phyloP scores from a whole-genome alignment of 306 rosid species.

The Comarum palustre region DNA sequence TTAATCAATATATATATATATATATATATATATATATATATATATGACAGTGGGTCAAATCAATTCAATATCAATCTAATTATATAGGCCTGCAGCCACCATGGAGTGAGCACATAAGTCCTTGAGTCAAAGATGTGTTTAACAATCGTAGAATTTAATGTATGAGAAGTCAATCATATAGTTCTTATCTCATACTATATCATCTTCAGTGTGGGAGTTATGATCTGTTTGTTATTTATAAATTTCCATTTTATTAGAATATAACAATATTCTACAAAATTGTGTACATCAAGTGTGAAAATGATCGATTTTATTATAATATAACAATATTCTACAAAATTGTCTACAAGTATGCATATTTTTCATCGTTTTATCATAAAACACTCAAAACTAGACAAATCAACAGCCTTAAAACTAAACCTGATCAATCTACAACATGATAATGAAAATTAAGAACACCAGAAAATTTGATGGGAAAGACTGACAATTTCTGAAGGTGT shows the following conservation, averaged over 20 bases:
- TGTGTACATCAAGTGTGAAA: too few species aligned
- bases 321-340: too few species aligned
- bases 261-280: too few species aligned
- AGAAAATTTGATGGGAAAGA: constrained; percentile 2
- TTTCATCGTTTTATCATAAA: neutral
- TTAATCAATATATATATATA: too few species aligned
- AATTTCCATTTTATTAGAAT: too few species aligned
- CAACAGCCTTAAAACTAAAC: neutral
- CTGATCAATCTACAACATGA: neutral
- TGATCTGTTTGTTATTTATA: too few species aligned
- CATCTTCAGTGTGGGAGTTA: too few species aligned
- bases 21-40: too few species aligned
- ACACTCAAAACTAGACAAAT: neutral
- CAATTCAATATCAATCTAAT: constrained; percentile 8
- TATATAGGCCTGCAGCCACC: neutral
- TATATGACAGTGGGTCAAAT: constrained; percentile 17
- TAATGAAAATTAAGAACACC: neutral
- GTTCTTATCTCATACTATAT: neutral
- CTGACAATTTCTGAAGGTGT: constrained; percentile 20
- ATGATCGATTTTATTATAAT: too few species aligned
- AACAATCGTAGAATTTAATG: constrained; percentile 1
- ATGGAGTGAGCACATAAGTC: neutral
- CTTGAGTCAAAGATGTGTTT: constrained; percentile 1
- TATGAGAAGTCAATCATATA: constrained; percentile 7
- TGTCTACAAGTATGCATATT: too few species aligned